Percentiles rank a stretch among this genome's conserved stretches.
These are phyloP conservation scores for Calcarisporium arbuscula DNA, from an alignment of 2,329 filamentous ascomycete genomes.

Conservation along the genomic window DNA sequence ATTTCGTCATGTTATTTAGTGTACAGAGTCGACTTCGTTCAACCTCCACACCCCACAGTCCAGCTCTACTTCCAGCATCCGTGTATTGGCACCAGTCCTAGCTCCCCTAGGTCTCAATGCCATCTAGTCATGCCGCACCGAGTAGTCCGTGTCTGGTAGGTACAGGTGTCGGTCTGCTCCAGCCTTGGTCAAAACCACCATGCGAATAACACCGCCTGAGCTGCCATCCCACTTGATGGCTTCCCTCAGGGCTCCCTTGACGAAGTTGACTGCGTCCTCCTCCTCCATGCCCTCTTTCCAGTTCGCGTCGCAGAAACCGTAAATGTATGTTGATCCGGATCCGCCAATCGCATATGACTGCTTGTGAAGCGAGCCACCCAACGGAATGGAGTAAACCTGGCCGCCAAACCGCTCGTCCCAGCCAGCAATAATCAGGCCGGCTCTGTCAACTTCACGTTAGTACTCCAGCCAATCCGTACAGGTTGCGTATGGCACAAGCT, in stretches of 20 bases:
- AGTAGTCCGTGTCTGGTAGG: constrained; percentile 86
- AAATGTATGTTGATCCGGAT: constrained; percentile 98
- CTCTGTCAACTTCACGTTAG: constrained; percentile 43
- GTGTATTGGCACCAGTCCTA: too few relatives aligned
- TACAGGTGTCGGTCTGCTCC: constrained; percentile 93
- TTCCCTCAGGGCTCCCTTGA: constrained; percentile 84
- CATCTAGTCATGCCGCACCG: constrained; percentile 58
- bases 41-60: too few relatives aligned
- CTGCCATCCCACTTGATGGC: constrained; percentile 99
- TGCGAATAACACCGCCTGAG: constrained; percentile 94
- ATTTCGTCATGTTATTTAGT: too few relatives aligned
- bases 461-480: neutral
- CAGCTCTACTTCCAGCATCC: too few relatives aligned
- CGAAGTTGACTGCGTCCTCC: constrained; percentile 82
- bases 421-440: constrained; percentile 96
- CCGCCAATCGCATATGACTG: constrained; percentile 93
- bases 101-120: too few relatives aligned
- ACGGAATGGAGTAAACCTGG: constrained; percentile 94
- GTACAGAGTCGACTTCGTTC: too few relatives aligned
- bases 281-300: constrained; percentile 96
- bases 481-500: neutral
- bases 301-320: constrained; percentile 95
- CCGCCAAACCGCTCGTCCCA: constrained; percentile 94
- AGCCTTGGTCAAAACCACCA: constrained; percentile 89
- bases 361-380: constrained; percentile 96